A percentile compares a stretch with the other conserved stretches of the same genome.
These are phyloP conservation scores for Pythium dissotocum DNA, from an alignment of 352 stramenopile genomes.

Conservation along the genomic window DNA sequence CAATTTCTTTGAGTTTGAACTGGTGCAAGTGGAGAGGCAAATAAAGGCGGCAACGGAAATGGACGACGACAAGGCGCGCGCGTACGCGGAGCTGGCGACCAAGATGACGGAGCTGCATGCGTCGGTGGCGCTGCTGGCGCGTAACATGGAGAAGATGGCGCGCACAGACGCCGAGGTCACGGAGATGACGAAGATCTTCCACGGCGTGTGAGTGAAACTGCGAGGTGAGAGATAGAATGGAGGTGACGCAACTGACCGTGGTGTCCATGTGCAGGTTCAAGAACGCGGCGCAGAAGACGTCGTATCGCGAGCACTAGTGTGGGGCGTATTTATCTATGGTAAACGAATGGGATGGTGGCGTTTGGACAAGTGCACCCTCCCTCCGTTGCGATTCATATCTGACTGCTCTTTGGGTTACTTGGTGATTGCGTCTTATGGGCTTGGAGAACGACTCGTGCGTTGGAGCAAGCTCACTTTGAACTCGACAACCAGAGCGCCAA, in stretches of 20 bases:
- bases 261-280: conserved; percentile 29
- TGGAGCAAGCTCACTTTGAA: too few relatives aligned
- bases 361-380: not conserved
- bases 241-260: not conserved
- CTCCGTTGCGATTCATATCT: too few relatives aligned
- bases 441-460: too few relatives aligned
- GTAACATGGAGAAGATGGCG: conserved; percentile 79
- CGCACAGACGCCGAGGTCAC: conserved; percentile 66
- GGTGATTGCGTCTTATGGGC: too few relatives aligned
- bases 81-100: conserved; percentile 64
- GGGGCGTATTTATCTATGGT: not conserved
- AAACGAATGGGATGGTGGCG: not conserved
- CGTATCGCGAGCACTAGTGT: conserved; percentile 24
- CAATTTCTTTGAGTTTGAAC: not conserved
- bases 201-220: conserved; percentile 53
- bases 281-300: conserved; percentile 34
- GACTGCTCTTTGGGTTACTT: too few relatives aligned
- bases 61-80: conserved; percentile 70
- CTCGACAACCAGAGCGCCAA: too few relatives aligned
- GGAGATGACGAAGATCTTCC: conserved; percentile 75
- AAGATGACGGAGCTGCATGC: conserved; percentile 80
- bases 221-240: conserved; percentile 3
- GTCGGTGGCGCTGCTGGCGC: conserved; percentile 62
- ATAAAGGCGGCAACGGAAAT: conserved; percentile 29
- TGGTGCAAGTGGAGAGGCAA: not conserved